phyloP scores from a whole-genome alignment of 2,329 filamentous ascomycete species.

The Fusarium sp. region DNA sequence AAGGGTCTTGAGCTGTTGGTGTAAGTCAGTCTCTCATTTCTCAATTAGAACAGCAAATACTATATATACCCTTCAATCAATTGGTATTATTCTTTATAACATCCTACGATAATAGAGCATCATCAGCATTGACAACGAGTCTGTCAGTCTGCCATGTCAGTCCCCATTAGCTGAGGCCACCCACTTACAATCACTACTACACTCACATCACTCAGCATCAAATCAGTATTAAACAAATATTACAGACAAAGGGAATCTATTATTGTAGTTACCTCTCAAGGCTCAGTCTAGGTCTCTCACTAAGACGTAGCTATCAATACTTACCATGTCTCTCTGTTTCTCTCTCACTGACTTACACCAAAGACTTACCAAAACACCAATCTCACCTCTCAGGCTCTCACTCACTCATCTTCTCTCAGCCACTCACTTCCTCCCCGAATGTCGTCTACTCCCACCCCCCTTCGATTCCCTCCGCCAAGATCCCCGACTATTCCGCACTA shows the following conservation, averaged over 20 bases:
- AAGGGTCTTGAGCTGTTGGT: background rate
- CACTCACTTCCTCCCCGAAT: background rate
- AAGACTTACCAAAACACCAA: background rate
- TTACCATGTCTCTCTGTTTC: accelerated
- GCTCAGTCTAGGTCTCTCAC: background rate
- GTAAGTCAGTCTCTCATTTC: background rate
- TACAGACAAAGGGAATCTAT: background rate
- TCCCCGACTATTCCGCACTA: background rate
- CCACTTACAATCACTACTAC: background rate
- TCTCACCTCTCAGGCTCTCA: background rate
- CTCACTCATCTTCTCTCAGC: background rate
- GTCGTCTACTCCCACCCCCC: background rate
- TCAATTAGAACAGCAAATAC: too few species aligned
- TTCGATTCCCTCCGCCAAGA: background rate
- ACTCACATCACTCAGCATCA: background rate
- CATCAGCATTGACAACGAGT: background rate
- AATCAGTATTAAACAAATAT: background rate
- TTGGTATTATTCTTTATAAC: background rate
- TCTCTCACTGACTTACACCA: background rate
- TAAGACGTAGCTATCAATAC: background rate
- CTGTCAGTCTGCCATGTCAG: accelerated
- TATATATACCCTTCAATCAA: too few species aligned
- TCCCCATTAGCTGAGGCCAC: background rate
- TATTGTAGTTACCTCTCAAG: background rate
- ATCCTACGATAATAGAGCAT: background rate